A percentile compares a stretch with the other conserved stretches of the same genome.
phyloP scores from a whole-genome alignment of 352 stramenopile species.

The Pythium aristosporum region DNA sequence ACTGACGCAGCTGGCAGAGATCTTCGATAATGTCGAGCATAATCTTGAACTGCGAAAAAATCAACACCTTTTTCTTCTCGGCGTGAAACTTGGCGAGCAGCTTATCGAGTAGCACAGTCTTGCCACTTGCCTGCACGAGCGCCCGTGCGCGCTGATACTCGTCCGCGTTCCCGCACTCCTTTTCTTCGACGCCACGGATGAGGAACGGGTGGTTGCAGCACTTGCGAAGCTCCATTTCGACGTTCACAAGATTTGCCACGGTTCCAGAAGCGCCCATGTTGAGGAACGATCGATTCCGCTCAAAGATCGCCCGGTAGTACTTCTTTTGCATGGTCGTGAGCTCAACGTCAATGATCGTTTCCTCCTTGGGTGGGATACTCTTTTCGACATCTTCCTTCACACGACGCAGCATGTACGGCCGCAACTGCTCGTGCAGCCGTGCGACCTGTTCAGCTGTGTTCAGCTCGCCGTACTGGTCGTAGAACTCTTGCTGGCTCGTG shows the following conservation, averaged over 20 bases:
- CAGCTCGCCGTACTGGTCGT: conserved; percentile 96
- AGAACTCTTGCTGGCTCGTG: conserved; percentile 93
- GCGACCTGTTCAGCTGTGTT: conserved; percentile 96
- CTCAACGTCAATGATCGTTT: conserved; percentile 99
- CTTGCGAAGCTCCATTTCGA: conserved; percentile 99
- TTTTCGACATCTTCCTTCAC: conserved; percentile 99
- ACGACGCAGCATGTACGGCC: conserved; percentile 98
- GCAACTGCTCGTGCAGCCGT: conserved; percentile 95
- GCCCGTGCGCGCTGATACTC: conserved; percentile 71
- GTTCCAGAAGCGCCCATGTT: conserved; percentile 87
- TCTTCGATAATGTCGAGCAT: conserved; percentile 97
- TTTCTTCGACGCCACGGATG: conserved; percentile 97
- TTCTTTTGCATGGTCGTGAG: conserved; percentile 99
- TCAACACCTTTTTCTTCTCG: conserved; percentile 98
- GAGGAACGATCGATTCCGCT: conserved; percentile 95
- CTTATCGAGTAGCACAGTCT: conserved; percentile 99
- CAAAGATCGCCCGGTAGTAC: conserved; percentile 97
- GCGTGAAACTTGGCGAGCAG: conserved; percentile 95
- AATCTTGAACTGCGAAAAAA: conserved; percentile 99
- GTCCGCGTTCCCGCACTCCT: conserved; percentile 88
- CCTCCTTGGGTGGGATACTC: conserved; percentile 98
- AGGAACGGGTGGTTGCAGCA: conserved; percentile 99
- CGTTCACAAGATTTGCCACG: conserved; percentile 97
- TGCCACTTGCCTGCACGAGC: conserved; percentile 89
- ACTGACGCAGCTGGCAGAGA: conserved; percentile 77